phyloP scores from a whole-genome alignment of 768 basidiomycete species.

The Pulveroboletus sp. region DNA sequence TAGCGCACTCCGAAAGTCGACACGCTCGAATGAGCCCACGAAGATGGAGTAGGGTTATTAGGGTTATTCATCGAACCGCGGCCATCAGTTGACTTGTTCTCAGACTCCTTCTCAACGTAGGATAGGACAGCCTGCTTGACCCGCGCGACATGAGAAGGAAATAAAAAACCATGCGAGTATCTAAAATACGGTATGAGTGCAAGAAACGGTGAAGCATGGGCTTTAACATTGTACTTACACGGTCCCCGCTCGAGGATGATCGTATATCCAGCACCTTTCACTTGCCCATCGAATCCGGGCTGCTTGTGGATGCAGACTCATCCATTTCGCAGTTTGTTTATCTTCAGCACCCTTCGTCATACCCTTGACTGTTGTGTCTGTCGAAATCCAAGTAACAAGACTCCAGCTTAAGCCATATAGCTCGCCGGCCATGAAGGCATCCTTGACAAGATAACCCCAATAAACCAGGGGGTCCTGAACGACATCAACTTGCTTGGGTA shows the following conservation, averaged over 20 bases:
- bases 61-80: constrained; percentile 18
- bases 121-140: constrained; percentile 56
- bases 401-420: constrained; percentile 88
- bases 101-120: constrained; percentile 45
- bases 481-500: constrained; percentile 8
- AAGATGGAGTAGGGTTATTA: constrained; percentile 44
- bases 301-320: constrained; percentile 78
- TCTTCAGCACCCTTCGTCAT: constrained; percentile 85
- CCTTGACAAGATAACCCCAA: constrained; percentile 90
- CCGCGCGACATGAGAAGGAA: constrained; percentile 81
- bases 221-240: constrained; percentile 55
- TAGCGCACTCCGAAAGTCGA: constrained; percentile 82
- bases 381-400: constrained; percentile 84
- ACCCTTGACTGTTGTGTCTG: constrained; percentile 62
- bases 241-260: constrained; percentile 91
- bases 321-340: constrained; percentile 92
- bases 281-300: constrained; percentile 82
- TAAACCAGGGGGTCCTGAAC: constrained; percentile 70
- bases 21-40: constrained; percentile 82
- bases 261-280: constrained; percentile 97
- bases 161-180: constrained; percentile 93
- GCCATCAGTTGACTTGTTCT: constrained; percentile 34
- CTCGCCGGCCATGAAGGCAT: constrained; percentile 94
- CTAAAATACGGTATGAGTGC: constrained; percentile 36
- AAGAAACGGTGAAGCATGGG: constrained; percentile 1